Evolutionary conservation across 495 filamentous ascomycete species (phyloP).

Genomic region (Aspergillus cavernicola): DNA sequence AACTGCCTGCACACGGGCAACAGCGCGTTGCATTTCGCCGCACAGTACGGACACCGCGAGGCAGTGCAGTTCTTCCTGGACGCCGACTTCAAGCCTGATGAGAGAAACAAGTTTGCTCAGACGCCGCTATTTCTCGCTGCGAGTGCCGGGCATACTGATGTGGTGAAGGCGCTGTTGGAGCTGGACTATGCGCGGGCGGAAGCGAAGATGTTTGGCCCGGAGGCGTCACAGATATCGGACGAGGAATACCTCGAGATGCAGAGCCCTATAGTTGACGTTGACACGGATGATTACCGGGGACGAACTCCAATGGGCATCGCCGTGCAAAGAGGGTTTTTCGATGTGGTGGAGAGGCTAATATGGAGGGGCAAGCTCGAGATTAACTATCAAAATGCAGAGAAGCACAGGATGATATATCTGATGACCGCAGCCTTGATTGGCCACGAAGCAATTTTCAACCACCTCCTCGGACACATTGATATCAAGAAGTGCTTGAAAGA

Average conservation of each 20-base stretch:
- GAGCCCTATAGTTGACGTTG: background rate
- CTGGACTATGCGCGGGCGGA: background rate
- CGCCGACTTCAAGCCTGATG: background rate
- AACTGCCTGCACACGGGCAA: background rate
- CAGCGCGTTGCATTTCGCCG: background rate
- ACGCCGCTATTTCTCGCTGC: background rate
- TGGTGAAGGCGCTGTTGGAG: background rate
- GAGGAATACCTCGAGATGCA: background rate
- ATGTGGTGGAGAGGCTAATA: background rate
- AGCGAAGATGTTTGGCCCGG: background rate
- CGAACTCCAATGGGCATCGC: background rate
- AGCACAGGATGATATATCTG: background rate
- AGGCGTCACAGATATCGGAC: background rate
- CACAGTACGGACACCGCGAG: background rate
- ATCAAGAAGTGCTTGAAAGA: background rate
- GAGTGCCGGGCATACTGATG: background rate
- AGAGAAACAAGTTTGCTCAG: background rate
- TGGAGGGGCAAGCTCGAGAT: background rate
- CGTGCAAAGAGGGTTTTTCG: background rate
- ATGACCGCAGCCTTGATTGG: background rate
- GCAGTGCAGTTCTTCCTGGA: background rate
- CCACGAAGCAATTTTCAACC: background rate
- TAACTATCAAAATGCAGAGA: background rate
- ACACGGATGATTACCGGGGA: background rate
- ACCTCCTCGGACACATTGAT: background rate